Conservation (phyloP, 495 filamentous ascomycete genomes). For the Xylaria curta region DNA sequence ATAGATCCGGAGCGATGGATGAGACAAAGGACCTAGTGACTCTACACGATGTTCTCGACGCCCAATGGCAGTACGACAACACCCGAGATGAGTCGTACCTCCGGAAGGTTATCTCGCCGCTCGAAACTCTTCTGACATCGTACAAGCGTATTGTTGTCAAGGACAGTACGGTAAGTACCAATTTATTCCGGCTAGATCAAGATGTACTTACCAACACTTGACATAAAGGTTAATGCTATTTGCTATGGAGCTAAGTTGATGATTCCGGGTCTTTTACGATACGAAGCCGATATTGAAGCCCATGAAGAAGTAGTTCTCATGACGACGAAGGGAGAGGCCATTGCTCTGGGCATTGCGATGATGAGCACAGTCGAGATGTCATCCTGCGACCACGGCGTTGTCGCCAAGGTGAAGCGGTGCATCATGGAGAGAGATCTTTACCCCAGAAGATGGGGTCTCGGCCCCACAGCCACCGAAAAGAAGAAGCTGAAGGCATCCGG, state of each 20-base stretch:
- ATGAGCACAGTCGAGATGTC: conserved; percentile 94
- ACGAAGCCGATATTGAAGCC: conserved; percentile 84
- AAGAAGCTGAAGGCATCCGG: conserved; percentile 99
- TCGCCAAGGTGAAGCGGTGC: conserved; percentile 96
- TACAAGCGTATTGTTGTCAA: conserved; percentile 98
- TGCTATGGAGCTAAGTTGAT: conserved; percentile 94
- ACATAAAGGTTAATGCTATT: conserved; percentile 73
- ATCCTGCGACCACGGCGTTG: conserved; percentile 92
- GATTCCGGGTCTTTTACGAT: conserved; percentile 92
- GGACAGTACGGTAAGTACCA: conserved; percentile 64
- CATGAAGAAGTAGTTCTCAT: conserved; percentile 94
- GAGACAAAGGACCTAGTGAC: conserved; percentile 89
- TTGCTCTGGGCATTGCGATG: conserved; percentile 91
- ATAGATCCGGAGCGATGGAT: conserved; percentile 82
- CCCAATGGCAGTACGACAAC: conserved; percentile 93
- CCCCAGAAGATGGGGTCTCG: conserved; percentile 92
- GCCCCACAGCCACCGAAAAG: conserved; percentile 89
- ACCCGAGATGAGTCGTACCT: conserved; percentile 86
- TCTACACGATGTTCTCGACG: conserved; percentile 93
- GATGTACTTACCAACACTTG: conserved; percentile 34
- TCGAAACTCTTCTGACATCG: conserved; percentile 86
- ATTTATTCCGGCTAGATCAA: neutral
- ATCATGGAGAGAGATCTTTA: conserved; percentile 99
- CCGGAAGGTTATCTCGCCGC: conserved; percentile 83
- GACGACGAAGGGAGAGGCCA: conserved; percentile 98